Evolutionary conservation across 768 basidiomycete species (phyloP), one percentile per base, ranked within the genome.

Genomic region (Trametes maxima): DNA sequence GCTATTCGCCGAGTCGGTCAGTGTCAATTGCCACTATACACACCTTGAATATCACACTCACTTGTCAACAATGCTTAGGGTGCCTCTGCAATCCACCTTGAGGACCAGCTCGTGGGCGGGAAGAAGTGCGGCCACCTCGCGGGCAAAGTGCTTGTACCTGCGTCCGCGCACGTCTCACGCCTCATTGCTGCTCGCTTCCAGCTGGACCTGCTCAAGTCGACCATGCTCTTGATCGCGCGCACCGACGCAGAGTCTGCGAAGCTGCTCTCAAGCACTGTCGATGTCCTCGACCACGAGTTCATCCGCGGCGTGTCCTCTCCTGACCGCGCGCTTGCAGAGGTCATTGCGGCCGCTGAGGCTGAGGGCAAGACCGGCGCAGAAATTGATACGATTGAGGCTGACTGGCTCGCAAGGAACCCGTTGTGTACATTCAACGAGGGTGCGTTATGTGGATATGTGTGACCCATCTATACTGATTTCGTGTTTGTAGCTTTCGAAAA

Each of bases 61-160:
- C 10, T 24, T 21, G 3, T 1, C 24, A 11, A 14, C 35, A 12
- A 37, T 22, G 2, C 28, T 0, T 48, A 90, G 84, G 95, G 95
- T 24, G 91, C 92, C 14, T 84, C 95, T 10, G 95, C 83, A 16
- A 90, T 98, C 50, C 95, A 98, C 73, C 74, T 97, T 21, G 95
- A 98, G 72, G 95, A 98, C 74, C 94, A 96, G 71, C 80, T 96
- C 7, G 92, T 95, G 64, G 95, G 95, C 33, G 92, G 92, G 25
- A 97, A 97, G 78, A 95, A 97, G 84, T 94, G 93, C 72, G 92
- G 94, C 25, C 93, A 95, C 78, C 80, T 95, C 69, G 89, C 88
- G 14, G 94, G 94, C 54, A 96, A 97, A 74, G 93, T 96, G 24
- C 82, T 98, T 57, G 95, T 97, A 2, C 95, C 95, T 13, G 86